Base-by-base conservation (phyloP, 116 monocot species). In the Iris pallida region DNA sequence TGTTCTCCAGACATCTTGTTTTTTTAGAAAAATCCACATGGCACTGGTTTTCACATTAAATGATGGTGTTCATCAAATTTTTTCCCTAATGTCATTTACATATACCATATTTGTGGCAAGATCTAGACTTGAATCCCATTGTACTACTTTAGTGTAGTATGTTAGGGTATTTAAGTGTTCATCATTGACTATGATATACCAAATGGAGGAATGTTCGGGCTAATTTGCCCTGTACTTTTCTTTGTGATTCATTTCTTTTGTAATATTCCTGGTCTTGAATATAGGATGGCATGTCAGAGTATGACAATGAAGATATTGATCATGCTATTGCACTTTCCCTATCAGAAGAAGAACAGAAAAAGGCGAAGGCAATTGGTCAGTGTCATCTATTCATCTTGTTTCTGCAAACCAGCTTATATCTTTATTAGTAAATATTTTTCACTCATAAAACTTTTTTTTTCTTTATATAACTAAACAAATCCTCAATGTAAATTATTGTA, bases 281-380 rank as follows among this genome's bases (percentile, higher is more conserved):
- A n/a, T 57, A 88, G 84, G 76, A 76, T 76, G 17, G 16, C 3
- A 46, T 52, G n/a, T 74, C 80, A 42, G 81, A 75, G 15, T 51
- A 51, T 81, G 85, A 79, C 53, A 65, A 81, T 59, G 84, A 82
- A 74, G 89, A 89, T 60, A 79, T 85, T 17, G 82, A 82, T 72
- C 85, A 69, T 76, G 89, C 89, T 43, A 89, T 85, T 77, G 85
- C 89, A 70, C 71, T 89, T 63, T 85, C 89, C 6, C 63, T 85
- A 16, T 73, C 71, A 74, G 89, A 82, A 57, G 82, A 85, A 72
- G 89, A 88, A 55, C 71, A 76, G 7, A 81, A 74, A 47, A 84
- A 76, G 49, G 81, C 68, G 47, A 88, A 84, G 57, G 75, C 68
- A 42, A 81, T 81, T 78, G 88, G 88, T 88, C 45, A 75, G 83